Conservation (phyloP, 495 filamentous ascomycete genomes). For the Thozetella sp. region DNA sequence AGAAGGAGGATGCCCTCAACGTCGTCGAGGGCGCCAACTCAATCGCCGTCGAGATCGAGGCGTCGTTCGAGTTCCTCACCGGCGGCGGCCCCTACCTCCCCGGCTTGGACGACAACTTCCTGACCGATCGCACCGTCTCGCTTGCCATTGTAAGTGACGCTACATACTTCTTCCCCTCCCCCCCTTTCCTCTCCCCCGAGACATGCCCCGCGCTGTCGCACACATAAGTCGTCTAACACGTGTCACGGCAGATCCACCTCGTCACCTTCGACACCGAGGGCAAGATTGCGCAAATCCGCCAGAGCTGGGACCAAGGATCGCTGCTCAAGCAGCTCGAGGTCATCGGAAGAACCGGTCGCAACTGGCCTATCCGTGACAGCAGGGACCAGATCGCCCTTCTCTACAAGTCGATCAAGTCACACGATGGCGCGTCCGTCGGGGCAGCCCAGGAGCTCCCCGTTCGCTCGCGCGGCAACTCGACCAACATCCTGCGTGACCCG, state of each 20-base stretch:
- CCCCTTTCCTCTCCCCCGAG: conserved; percentile 2
- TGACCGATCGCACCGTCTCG: conserved; percentile 78
- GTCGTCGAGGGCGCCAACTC: conserved; percentile 70
- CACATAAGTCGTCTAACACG: conserved; percentile 23
- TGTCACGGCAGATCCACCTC: conserved; percentile 72
- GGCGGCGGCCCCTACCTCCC: conserved; percentile 89
- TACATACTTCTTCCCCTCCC: conserved; percentile 3
- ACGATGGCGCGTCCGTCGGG: conserved; percentile 18
- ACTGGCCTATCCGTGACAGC: conserved; percentile 93
- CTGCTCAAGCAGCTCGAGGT: conserved; percentile 91
- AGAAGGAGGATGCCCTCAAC: conserved; percentile 71
- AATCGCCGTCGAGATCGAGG: conserved; percentile 78
- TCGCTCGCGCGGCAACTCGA: conserved; percentile 46
- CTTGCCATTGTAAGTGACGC: conserved; percentile 74
- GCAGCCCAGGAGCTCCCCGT: conserved; percentile 19
- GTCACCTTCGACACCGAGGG: conserved; percentile 77
- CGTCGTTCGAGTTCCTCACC: conserved; percentile 76
- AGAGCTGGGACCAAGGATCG: conserved; percentile 94
- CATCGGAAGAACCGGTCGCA: conserved; percentile 83
- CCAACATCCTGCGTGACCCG: conserved; percentile 61
- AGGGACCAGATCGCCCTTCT: conserved; percentile 83
- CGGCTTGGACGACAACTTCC: conserved; percentile 89
- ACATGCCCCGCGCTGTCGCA: conserved; percentile 6
- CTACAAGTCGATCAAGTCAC: conserved; percentile 42
- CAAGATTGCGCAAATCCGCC: conserved; percentile 81